Base-by-base conservation (phyloP, 2,329 filamentous ascomycete genomes). In the Alternaria sp. region DNA sequence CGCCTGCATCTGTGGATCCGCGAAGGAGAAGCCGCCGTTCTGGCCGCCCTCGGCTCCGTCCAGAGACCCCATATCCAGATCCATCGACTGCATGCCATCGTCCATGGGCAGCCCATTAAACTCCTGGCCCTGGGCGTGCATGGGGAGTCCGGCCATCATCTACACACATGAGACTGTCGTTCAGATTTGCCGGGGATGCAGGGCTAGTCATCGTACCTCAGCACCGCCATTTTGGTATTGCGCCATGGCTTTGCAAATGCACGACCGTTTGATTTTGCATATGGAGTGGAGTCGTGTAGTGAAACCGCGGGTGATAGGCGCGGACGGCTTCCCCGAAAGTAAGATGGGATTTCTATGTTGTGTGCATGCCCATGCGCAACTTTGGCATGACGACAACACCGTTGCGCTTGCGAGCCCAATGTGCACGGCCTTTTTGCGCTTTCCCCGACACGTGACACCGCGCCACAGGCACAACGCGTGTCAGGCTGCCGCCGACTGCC, bases 11-110 rank as follows among this genome's bases (percentile, higher is more conserved):
- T 70, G 63, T 64, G 71, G 60, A 61, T 68, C 67, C 62, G 65
- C 63, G 62, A 66, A 72, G 59, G 68, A 48, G 65, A 68, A 76
- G 49, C 55, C 59, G 12, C 58, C 58, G 45, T 59, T 71, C 53
- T 60, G 66, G 46, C 57, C 59, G 52, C 57, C 58, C 51, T 74
- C 67, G 70, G 65, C 63, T 64, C 68, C 67, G 62, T 70, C 65
- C 40, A 69, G 63, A 51, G 70, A 66, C 62, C 83, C 81, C 62
- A 85, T 74, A 67, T 82, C 82, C 79, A 74, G 54, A 44, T 67
- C 61, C 61, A 72, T 66, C n/a, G 83, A 81, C 57, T 78, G 75
- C 68, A 84, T 78, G 70, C 81, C 79, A 64, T 82, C 79, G 69
- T 84, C 77, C 60, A 78, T 78, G 72, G 81, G 75, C 60, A 82